Conservation (phyloP, 768 basidiomycete genomes). For the Suillus occidentalis region DNA sequence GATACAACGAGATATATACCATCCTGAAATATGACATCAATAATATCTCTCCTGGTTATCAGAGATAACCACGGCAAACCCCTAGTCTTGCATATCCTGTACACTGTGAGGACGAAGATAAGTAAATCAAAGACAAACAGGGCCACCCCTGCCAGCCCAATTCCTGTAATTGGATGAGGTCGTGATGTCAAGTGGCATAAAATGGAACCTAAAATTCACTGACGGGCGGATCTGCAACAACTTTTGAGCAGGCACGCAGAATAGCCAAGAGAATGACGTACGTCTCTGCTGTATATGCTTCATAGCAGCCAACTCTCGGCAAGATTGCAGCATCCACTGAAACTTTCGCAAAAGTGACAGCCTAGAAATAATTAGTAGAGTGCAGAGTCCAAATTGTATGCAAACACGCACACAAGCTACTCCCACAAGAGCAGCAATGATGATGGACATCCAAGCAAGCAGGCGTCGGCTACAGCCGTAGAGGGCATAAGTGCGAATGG, state of each 20-base stretch:
- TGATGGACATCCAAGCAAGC: conserved; percentile 35
- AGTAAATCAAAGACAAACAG: neutral
- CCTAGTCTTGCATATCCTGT: neutral
- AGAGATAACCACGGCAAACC: neutral
- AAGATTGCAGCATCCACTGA: conserved; percentile 36
- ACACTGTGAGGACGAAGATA: neutral
- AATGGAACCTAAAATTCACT: neutral
- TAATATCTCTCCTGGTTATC: neutral
- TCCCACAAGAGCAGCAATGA: conserved; percentile 30
- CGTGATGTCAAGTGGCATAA: neutral
- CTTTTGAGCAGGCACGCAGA: conserved; percentile 29
- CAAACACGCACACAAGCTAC: conserved; percentile 37
- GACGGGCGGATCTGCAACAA: neutral
- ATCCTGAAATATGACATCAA: neutral
- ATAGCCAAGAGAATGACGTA: conserved; percentile 31
- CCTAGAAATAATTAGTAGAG: neutral
- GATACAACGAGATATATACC: neutral
- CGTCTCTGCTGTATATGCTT: conserved; percentile 9
- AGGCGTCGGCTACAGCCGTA: conserved; percentile 42
- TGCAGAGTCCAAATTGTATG: neutral
- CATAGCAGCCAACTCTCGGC: conserved; percentile 31
- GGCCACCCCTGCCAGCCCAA: neutral
- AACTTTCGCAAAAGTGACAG: conserved; percentile 41
- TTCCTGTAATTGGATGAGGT: neutral
- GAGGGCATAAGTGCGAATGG: conserved; percentile 51